Conservation (phyloP, 2,329 filamentous ascomycete species). For the Penicillium sp. region DNA sequence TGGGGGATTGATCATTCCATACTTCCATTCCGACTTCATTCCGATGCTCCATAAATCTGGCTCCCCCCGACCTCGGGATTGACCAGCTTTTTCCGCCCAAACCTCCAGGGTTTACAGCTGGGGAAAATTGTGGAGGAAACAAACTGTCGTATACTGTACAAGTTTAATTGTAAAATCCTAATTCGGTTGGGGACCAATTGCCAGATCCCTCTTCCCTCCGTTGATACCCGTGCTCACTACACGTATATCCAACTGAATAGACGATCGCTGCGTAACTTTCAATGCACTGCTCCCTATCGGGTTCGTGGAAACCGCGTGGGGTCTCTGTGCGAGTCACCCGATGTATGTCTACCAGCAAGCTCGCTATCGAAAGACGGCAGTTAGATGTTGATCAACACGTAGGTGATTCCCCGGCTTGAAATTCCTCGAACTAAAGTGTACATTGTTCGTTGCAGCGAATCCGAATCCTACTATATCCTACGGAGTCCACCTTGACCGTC, state of each 20-base stretch:
- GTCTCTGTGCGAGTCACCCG: constrained; percentile 14
- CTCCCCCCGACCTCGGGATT: background rate
- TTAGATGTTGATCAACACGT: background rate
- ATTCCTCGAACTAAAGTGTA: too few relatives aligned
- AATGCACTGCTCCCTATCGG: constrained; percentile 23
- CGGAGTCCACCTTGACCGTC: background rate
- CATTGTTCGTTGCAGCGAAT: too few relatives aligned
- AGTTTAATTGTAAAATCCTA: constrained; percentile 1
- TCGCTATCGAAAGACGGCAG: constrained; percentile 2
- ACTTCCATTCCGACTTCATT: background rate
- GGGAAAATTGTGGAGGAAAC: background rate
- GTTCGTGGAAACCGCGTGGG: constrained; percentile 17
- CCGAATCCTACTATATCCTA: too few relatives aligned
- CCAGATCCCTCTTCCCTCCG: background rate
- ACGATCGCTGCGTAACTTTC: constrained; percentile 15
- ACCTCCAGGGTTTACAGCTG: too few relatives aligned
- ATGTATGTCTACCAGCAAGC: constrained; percentile 1
- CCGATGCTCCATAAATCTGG: background rate
- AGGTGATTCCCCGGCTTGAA: background rate
- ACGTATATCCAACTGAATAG: background rate
- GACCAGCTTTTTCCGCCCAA: background rate
- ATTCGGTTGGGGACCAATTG: constrained; percentile 3
- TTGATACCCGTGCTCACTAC: constrained; percentile 10
- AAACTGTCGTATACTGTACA: background rate
- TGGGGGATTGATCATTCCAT: constrained; percentile 4